phyloP scores from a whole-genome alignment of 345 rosid genomes.

The Toxicodendron radicans region DNA sequence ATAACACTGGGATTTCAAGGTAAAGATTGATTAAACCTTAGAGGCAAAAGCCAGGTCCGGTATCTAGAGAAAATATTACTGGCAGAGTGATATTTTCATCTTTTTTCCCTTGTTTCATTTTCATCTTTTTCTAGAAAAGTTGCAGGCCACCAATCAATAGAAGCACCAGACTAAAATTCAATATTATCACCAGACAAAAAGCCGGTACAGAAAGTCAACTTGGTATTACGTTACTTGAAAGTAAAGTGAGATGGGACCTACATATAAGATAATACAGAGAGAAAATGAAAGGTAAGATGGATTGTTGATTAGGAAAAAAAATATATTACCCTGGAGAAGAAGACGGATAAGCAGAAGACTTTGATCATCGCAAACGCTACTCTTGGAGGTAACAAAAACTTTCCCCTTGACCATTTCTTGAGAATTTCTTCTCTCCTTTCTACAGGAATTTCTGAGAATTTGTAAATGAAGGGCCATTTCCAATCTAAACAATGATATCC shows the following conservation, averaged over 20 bases:
- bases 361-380: slow-evolving; percentile 52
- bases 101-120: neutral
- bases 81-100: neutral
- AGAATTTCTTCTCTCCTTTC: slow-evolving; percentile 58
- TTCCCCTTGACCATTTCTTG: slow-evolving; percentile 53
- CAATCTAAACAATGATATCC: slow-evolving; percentile 56
- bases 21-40: neutral
- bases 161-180: too few relatives aligned
- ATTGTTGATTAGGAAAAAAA: neutral
- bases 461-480: slow-evolving; percentile 68
- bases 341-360: slow-evolving; percentile 43
- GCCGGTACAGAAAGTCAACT: neutral
- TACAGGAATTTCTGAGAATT: slow-evolving; percentile 56
- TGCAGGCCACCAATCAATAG: too few relatives aligned
- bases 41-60: neutral
- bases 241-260: neutral
- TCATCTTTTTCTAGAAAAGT: neutral
- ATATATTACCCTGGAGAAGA: slow-evolving; percentile 55
- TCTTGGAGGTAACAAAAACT: slow-evolving; percentile 41
- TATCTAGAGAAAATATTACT: too few relatives aligned
- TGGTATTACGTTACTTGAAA: neutral
- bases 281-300: neutral
- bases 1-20: neutral
- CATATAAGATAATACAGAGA: too few relatives aligned
- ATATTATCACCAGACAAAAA: too few relatives aligned